These are phyloP conservation scores for Saksenaea oblongispora DNA, from an alignment of 371 early-diverging fungal species.

Conservation along the genomic window DNA sequence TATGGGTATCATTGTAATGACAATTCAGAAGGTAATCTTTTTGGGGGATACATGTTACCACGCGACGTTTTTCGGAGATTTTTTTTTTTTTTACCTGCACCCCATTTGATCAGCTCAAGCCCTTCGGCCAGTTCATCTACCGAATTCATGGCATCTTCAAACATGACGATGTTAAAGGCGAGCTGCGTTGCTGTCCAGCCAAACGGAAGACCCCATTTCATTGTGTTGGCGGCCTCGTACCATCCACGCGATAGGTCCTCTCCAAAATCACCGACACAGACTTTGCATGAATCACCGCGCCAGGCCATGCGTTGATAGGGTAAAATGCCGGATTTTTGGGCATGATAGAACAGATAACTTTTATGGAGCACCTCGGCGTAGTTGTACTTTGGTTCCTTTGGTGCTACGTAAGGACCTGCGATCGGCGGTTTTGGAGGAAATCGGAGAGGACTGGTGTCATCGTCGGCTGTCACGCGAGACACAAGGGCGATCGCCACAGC, in stretches of 20 bases:
- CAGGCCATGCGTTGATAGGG: conserved; percentile 62
- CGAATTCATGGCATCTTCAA: conserved; percentile 52
- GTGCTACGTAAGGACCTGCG: conserved; percentile 41
- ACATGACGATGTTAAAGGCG: conserved; percentile 54
- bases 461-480: conserved; percentile 8
- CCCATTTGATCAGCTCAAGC: conserved; percentile 50
- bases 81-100: conserved; percentile 40
- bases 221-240: conserved; percentile 68
- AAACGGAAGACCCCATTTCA: conserved; percentile 64
- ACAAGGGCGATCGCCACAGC: background rate
- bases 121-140: conserved; percentile 57
- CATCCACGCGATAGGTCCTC: conserved; percentile 60
- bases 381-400: conserved; percentile 48
- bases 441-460: conserved; percentile 33
- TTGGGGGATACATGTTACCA: background rate
- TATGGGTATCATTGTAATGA: conserved; percentile 51
- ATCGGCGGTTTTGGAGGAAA: conserved; percentile 34
- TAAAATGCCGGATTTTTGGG: conserved; percentile 55
- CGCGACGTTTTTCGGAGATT: background rate
- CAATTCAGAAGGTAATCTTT: conserved; percentile 53
- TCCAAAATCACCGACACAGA: conserved; percentile 53
- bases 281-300: conserved; percentile 59
- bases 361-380: conserved; percentile 61
- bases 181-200: conserved; percentile 55
- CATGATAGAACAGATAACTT: conserved; percentile 55